Evolutionary conservation across 1,284 basidiomycete species (phyloP), one percentile per base, ranked within the genome.

Genomic region (Trichosporon asahii): DNA sequence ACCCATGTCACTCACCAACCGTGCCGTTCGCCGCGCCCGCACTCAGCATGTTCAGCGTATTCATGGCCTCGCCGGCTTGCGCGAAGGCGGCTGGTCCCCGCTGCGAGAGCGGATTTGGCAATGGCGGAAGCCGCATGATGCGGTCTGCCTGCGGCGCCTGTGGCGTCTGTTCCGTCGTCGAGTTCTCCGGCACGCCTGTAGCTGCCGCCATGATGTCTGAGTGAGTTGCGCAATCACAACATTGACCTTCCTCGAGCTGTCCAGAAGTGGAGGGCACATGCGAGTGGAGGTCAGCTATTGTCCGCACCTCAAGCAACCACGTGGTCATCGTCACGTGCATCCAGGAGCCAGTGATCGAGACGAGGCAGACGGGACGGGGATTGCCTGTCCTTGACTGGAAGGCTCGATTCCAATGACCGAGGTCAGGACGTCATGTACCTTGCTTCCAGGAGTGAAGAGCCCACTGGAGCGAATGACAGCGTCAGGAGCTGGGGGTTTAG

Each of bases 21-120:
- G 67, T 37, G 3, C 72, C 72, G 23, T 35, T 63, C 3, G 23
- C 12, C 5, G 72, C 72, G 21, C 66, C 65, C 2, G 70, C 72
- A 44, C 25, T 29, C 14, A 73, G 46, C 44, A 21, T 35, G n/a
- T 65, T 65, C 27, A 70, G 60, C 14, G 55, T 57, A 21, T 69
- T 65, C 44, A 73, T 27, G 14, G 40, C 67, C 23, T 73, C 69
- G 40, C 25, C 23, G 2, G 44, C 40, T 18, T 33, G n/a, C 21
- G 37, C 40, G 18, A 29, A 31, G 0, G 31, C 53, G 8, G 18
- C 65, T 4, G 65, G 53, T 0, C 61, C 61, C 21, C 61, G 67
- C 31, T 40, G 29, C 33, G 63, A 49, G 21, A 31, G 23, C 14
- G 67, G 67, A 44, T 68, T 33, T 14, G 67, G 67, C 31, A 68